These are phyloP conservation scores for Trichoderma arundinaceum DNA, from an alignment of 2,329 filamentous ascomycete species.

Conservation along the genomic window DNA sequence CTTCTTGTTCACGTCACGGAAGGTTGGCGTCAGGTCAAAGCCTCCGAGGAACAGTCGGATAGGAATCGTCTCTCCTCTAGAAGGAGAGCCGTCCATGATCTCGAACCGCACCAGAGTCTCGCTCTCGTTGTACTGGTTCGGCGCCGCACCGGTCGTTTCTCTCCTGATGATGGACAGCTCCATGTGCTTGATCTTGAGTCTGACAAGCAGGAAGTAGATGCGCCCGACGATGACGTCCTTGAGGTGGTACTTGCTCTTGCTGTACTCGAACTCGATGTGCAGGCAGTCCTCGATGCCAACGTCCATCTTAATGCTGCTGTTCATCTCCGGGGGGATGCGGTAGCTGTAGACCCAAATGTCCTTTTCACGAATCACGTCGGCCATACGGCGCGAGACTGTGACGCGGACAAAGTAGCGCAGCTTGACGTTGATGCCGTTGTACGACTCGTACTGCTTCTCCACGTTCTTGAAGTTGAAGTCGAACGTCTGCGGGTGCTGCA, in stretches of 20 bases:
- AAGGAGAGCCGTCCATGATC: constrained; percentile 99
- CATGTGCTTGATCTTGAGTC: constrained; percentile 99
- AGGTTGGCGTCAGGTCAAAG: constrained; percentile 96
- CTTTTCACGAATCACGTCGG: constrained; percentile 97
- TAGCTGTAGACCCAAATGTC: constrained; percentile 99
- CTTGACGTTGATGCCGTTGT: constrained; percentile 99
- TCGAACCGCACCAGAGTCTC: constrained; percentile 97
- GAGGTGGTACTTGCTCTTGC: constrained; percentile 97
- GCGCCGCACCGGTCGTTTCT: constrained; percentile 93
- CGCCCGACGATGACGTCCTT: constrained; percentile 98
- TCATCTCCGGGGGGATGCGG: constrained; percentile 96
- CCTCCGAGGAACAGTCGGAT: constrained; percentile 96
- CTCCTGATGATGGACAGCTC: constrained; percentile 96
- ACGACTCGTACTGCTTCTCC: constrained; percentile 99
- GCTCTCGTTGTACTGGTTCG: constrained; percentile 99
- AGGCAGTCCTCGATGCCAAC: constrained; percentile 99
- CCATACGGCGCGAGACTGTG: constrained; percentile 95
- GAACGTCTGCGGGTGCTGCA: constrained; percentile 98
- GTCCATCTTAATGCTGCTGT: constrained; percentile 99
- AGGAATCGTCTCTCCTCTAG: constrained; percentile 90
- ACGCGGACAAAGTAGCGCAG: constrained; percentile 97
- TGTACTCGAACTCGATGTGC: constrained; percentile 99
- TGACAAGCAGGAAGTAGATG: constrained; percentile 96
- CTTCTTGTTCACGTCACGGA: constrained; percentile 99
- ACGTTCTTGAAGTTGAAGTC: constrained; percentile 99